Base-by-base conservation (phyloP, 2,329 filamentous ascomycete genomes). In the Aspergillus sp. region DNA sequence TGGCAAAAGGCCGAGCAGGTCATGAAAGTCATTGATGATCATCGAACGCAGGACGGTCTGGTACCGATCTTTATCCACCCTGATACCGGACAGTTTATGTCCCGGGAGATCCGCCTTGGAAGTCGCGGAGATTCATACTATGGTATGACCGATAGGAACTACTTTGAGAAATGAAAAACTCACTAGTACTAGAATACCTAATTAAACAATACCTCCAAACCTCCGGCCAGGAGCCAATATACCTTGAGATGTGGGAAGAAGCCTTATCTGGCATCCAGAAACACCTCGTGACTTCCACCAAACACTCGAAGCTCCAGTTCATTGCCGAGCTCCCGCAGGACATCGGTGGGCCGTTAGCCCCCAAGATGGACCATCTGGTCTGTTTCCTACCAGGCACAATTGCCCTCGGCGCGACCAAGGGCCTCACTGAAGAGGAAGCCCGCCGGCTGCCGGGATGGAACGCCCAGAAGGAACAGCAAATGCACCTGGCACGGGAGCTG, bases 141-240 rank as follows among this genome's bases (percentile, higher is more conserved):
- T 74, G 82, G 76, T 78, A 64, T 42, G 10, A 20, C 25, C 20
- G 17, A 13, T 19, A 14, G 4, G 1, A 10, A 20, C 21, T 14
- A 20, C 32, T 10, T 9, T 11, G 9, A 2, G 9, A 29, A 7
- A 19, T 3, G 9, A 11, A 10, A 2, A 11, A 14, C 25, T 29
- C 20, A 16, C 16, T 1, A n/a, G 16, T 17, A 46, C 13, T 41
- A 78, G 91, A 99, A 74, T 99, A 99, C 71, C 84, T 99, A 47
- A 95, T 97, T 78, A 99, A 99, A 76, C 94, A 99, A 71, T 97
- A 96, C 69, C 80, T 97, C 17, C 94, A 99, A 72, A 99, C 94
- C 10, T 89, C 89, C 51, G 85, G 88, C 68, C 81, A 92, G 65
- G 93, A 99, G 69, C 80, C 85, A 0, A 76, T 97, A 14, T 99